Percentiles rank a stretch among this genome's conserved stretches.
Conservation (phyloP, 495 filamentous ascomycete species). For the Neurospora sp. region DNA sequence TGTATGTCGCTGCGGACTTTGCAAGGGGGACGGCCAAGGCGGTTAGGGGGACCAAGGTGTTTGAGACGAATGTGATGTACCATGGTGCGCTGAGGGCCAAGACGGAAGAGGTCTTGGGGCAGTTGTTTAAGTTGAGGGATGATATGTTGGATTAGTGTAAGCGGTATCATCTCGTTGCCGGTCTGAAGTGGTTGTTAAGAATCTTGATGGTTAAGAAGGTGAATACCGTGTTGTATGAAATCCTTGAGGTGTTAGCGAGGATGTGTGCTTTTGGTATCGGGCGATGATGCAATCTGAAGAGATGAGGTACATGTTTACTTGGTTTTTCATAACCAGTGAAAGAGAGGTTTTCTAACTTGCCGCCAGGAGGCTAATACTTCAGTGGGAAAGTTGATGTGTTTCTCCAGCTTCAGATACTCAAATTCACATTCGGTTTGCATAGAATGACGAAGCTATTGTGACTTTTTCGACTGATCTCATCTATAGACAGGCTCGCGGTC, state of each 20-base stretch:
- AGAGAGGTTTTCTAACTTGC: neutral
- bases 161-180: neutral
- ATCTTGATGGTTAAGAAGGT: neutral
- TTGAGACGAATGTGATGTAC: conserved; percentile 76
- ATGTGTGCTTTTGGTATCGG: neutral
- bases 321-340: neutral
- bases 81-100: conserved; percentile 70
- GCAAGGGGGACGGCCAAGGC: conserved; percentile 60
- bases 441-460: neutral
- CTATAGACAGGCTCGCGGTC: neutral
- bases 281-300: neutral
- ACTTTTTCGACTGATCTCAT: too few relatives aligned
- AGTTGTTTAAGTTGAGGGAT: conserved; percentile 60
- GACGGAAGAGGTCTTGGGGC: conserved; percentile 61
- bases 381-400: neutral
- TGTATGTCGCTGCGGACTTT: conserved; percentile 81
- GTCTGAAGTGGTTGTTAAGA: neutral
- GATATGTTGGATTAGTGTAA: conserved; percentile 55
- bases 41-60: conserved; percentile 70
- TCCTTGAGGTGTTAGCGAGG: neutral
- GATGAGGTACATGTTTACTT: neutral
- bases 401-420: neutral
- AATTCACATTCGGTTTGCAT: neutral
- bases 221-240: neutral
- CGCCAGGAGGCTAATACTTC: neutral